Evolutionary conservation across 441 rosid genomes (phyloP).

Genomic region (Syzygium syzygioides): DNA sequence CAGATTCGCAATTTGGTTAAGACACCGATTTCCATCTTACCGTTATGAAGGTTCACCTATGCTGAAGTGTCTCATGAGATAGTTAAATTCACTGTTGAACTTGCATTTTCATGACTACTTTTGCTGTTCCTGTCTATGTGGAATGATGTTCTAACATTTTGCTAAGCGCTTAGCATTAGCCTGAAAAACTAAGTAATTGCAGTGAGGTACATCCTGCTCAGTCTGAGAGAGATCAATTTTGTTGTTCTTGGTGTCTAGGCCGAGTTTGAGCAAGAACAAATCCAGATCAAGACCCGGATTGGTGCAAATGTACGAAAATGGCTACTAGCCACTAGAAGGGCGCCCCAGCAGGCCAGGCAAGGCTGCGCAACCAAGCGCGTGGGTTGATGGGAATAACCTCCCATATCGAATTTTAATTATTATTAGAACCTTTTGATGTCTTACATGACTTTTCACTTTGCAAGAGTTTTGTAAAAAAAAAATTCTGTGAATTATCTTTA

Average conservation of each 20-base stretch:
- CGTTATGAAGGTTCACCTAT: background rate
- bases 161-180: no score
- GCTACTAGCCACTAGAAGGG: background rate
- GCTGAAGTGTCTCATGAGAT: background rate
- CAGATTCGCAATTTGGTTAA: background rate
- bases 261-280: background rate
- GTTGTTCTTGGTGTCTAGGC: background rate
- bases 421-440: background rate
- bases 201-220: background rate
- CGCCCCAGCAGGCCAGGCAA: fast-evolving
- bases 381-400: background rate
- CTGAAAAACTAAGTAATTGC: background rate
- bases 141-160: no score
- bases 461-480: no score
- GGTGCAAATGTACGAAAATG: background rate
- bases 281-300: no score
- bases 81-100: background rate
- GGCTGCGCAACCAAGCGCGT: fast-evolving
- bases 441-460: background rate
- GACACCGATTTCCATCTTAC: background rate
- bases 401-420: background rate
- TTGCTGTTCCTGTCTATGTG: fast-evolving
- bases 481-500: background rate
- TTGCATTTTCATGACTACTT: background rate
- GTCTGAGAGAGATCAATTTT: background rate